phyloP scores from a whole-genome alignment of 1,284 basidiomycete genomes.

The Fomitopsis schrenkii region DNA sequence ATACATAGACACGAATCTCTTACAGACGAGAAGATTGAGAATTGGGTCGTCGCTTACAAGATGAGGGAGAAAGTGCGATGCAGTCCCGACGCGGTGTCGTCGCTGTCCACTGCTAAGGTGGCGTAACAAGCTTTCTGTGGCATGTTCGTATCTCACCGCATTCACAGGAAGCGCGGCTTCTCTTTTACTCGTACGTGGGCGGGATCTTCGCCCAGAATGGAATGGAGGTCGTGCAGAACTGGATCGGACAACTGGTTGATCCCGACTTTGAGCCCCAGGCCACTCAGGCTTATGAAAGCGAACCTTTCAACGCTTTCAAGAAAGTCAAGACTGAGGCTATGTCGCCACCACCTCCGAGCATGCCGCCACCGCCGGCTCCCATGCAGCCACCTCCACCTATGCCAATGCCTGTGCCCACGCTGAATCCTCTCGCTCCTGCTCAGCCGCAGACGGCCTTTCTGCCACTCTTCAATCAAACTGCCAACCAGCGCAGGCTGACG shows the following conservation, averaged over 20 bases:
- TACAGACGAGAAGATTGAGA: slow-evolving; percentile 42
- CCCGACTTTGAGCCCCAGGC: slow-evolving; percentile 29
- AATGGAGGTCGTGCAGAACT: slow-evolving; percentile 44
- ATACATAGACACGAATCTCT: slow-evolving; percentile 32
- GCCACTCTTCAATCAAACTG: slow-evolving; percentile 69
- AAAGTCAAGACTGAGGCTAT: slow-evolving; percentile 22
- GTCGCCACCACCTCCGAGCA: slow-evolving; percentile 9
- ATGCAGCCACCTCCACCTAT: slow-evolving; percentile 27
- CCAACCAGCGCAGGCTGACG: slow-evolving; percentile 54
- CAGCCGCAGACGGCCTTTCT: slow-evolving; percentile 57
- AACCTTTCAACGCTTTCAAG: slow-evolving; percentile 20
- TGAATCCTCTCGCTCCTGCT: slow-evolving; percentile 55
- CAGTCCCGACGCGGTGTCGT: slow-evolving; percentile 37
- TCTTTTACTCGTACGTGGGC: slow-evolving; percentile 67
- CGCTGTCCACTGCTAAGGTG: slow-evolving; percentile 47
- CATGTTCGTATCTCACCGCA: slow-evolving; percentile 6
- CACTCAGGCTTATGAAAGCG: slow-evolving; percentile 17
- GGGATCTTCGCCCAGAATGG: slow-evolving; percentile 58
- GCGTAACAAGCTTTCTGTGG: slow-evolving; percentile 13
- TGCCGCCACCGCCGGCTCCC: slow-evolving; percentile 4
- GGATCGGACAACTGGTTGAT: slow-evolving; percentile 54
- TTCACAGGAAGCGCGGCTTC: slow-evolving; percentile 47
- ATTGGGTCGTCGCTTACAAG: slow-evolving; percentile 56
- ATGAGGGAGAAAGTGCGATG: slow-evolving; percentile 57
- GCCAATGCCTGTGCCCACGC: slow-evolving; percentile 23